phyloP scores from a whole-genome alignment of 805 yeast genomes.

The Huiozyma sinensis region DNA sequence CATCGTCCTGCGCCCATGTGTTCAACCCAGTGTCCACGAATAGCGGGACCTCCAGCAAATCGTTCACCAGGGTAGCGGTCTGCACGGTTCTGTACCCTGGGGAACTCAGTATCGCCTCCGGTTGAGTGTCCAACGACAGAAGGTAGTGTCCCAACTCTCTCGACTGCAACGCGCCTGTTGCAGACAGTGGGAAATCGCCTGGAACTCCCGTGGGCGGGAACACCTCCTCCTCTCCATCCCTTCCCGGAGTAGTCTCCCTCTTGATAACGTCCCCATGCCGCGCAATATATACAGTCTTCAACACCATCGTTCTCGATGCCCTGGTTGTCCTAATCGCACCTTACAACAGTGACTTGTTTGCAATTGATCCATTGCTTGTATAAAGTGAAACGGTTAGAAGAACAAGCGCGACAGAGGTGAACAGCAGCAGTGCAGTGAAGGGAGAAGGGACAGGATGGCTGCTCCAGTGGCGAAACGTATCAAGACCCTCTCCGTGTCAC shows the following conservation, averaged over 20 bases:
- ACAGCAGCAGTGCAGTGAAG: neutral
- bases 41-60: slow-evolving; percentile 45
- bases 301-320: slow-evolving; percentile 28
- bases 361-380: too few species aligned
- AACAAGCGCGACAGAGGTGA: too few species aligned
- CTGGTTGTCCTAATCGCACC: neutral
- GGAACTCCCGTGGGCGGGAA: slow-evolving; percentile 79
- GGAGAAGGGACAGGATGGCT: slow-evolving; percentile 11
- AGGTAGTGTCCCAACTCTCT: slow-evolving; percentile 60
- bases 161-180: slow-evolving; percentile 84
- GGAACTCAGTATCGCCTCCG: slow-evolving; percentile 62
- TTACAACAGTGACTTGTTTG: neutral
- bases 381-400: too few species aligned
- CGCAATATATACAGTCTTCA: slow-evolving; percentile 56
- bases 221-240: slow-evolving; percentile 15
- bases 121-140: slow-evolving; percentile 41
- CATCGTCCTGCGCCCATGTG: slow-evolving; percentile 58
- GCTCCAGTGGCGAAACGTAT: slow-evolving; percentile 22
- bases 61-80: slow-evolving; percentile 63
- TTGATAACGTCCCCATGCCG: slow-evolving; percentile 89
- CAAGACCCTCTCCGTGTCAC: slow-evolving; percentile 53
- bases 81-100: slow-evolving; percentile 89
- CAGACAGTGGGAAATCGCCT: slow-evolving; percentile 80
- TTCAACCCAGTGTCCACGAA: slow-evolving; percentile 76
- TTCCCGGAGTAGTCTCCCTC: slow-evolving; percentile 35